Percentiles rank a stretch among this genome's conserved stretches.
Conservation (phyloP, 1,284 basidiomycete species). For the Fistulinella staudtii region DNA sequence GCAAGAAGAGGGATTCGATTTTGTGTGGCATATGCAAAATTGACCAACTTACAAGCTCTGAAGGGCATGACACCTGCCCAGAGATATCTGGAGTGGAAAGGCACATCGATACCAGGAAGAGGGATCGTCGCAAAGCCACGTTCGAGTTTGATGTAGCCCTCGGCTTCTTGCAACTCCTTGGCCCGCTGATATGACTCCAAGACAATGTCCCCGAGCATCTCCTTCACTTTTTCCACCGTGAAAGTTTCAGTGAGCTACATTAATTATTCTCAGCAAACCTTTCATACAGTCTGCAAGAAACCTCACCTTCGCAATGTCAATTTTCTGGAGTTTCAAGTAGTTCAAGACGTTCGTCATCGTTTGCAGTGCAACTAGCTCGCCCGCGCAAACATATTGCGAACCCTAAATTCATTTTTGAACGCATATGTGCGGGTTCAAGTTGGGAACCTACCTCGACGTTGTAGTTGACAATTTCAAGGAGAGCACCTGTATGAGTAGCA, state of each 20-base stretch:
- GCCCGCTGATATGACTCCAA: conserved; percentile 78
- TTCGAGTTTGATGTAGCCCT: conserved; percentile 92
- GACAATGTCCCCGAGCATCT: conserved; percentile 90
- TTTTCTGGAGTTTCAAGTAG: conserved; percentile 94
- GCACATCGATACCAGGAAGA: conserved; percentile 96
- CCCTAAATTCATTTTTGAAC: conserved; percentile 45
- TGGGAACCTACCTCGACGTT: conserved; percentile 79
- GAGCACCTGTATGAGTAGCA: conserved; percentile 67
- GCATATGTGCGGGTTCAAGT: neutral
- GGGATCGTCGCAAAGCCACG: conserved; percentile 96
- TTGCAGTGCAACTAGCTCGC: conserved; percentile 90
- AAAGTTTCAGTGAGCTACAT: conserved; percentile 78
- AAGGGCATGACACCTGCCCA: conserved; percentile 99
- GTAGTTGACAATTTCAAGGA: conserved; percentile 96
- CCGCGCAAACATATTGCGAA: conserved; percentile 97
- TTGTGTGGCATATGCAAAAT: conserved; percentile 7
- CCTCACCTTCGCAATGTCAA: conserved; percentile 87
- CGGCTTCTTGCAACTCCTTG: conserved; percentile 73
- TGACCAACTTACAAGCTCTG: conserved; percentile 69
- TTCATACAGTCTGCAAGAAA: neutral
- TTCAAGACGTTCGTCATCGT: conserved; percentile 96
- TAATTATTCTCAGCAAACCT: neutral
- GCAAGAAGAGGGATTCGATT: conserved; percentile 18
- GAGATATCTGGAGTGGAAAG: conserved; percentile 98
- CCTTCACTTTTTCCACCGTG: conserved; percentile 85